phyloP scores from a whole-genome alignment of 148 eudicot genomes.

The Polygonum maritimum region DNA sequence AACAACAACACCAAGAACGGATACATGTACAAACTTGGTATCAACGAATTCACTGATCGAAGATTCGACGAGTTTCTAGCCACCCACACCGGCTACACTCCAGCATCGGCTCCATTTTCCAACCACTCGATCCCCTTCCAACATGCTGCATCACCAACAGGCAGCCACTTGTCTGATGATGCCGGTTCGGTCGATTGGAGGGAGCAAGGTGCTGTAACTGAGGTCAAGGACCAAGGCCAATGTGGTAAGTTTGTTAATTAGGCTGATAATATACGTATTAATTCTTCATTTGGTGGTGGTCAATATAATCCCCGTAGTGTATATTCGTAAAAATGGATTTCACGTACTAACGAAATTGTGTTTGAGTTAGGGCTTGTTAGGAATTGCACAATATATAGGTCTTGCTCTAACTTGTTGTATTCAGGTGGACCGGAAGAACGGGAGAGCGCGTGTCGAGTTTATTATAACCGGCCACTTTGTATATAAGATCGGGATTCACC shows the following conservation, averaged over 20 bases:
- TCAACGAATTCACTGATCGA: conserved; percentile 54
- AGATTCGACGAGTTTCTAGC: conserved; percentile 50
- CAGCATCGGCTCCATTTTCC: neutral
- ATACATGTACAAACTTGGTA: conserved; percentile 22
- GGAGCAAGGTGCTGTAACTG: conserved; percentile 46
- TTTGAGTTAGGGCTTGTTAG: too few relatives aligned
- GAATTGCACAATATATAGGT: too few relatives aligned
- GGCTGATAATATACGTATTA: too few relatives aligned
- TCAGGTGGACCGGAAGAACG: too few relatives aligned
- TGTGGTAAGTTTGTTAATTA: conserved; percentile 38
- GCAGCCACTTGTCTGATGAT: neutral
- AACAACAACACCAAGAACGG: conserved; percentile 22
- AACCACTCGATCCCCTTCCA: neutral
- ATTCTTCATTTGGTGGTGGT: neutral
- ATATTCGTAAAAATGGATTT: too few relatives aligned
- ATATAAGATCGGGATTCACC: too few relatives aligned
- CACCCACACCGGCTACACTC: conserved; percentile 28
- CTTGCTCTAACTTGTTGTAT: too few relatives aligned
- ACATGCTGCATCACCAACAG: neutral
- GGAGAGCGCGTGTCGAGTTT: too few relatives aligned
- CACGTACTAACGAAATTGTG: too few relatives aligned
- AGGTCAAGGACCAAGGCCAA: conserved; percentile 40
- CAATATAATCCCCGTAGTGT: too few relatives aligned
- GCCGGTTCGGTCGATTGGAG: conserved; percentile 36
- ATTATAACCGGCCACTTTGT: too few relatives aligned